phyloP scores from a whole-genome alignment of 2,329 filamentous ascomycete genomes.

The Ramularia collo-cygni region DNA sequence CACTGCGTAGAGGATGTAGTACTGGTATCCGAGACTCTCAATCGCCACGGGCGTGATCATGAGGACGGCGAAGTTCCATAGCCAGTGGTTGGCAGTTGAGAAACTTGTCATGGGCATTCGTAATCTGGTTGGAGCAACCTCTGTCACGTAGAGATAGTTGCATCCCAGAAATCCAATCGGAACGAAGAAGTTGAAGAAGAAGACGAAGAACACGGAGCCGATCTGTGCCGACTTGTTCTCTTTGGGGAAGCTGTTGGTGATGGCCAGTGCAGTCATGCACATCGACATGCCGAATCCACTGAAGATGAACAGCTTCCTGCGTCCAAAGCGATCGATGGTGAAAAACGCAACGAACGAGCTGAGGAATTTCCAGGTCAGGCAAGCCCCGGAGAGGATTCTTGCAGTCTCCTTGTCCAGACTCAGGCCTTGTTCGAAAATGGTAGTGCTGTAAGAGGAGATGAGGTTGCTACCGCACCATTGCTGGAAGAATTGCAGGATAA shows the following conservation, averaged over 20 bases:
- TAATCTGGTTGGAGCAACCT: conserved; percentile 48
- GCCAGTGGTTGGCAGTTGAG: conserved; percentile 50
- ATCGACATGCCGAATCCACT: conserved; percentile 46
- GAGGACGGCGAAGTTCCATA: conserved; percentile 43
- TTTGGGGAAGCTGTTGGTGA: conserved; percentile 45
- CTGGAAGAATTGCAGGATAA: conserved; percentile 46
- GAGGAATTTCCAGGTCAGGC: conserved; percentile 50
- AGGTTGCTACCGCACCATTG: conserved; percentile 43
- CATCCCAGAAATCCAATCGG: conserved; percentile 54
- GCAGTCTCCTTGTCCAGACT: conserved; percentile 33
- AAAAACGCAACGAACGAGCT: conserved; percentile 46
- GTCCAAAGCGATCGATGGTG: conserved; percentile 46
- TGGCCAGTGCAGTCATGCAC: conserved; percentile 50
- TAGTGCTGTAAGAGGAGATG: conserved; percentile 25
- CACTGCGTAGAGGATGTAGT: conserved; percentile 46
- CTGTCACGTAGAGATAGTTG: conserved; percentile 55
- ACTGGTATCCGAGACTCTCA: conserved; percentile 45
- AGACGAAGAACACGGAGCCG: conserved; percentile 50
- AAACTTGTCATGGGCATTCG: conserved; percentile 49
- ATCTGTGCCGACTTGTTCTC: conserved; percentile 44
- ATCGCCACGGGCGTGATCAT: conserved; percentile 44
- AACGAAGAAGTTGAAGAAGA: conserved; percentile 55
- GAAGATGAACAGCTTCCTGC: conserved; percentile 46
- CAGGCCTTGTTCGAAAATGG: conserved; percentile 29
- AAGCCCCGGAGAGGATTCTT: conserved; percentile 41